A percentile compares a stretch with the other conserved stretches of the same genome.
phyloP scores from a whole-genome alignment of 2,329 filamentous ascomycete species.

The Neopestalotiopsis sp. region DNA sequence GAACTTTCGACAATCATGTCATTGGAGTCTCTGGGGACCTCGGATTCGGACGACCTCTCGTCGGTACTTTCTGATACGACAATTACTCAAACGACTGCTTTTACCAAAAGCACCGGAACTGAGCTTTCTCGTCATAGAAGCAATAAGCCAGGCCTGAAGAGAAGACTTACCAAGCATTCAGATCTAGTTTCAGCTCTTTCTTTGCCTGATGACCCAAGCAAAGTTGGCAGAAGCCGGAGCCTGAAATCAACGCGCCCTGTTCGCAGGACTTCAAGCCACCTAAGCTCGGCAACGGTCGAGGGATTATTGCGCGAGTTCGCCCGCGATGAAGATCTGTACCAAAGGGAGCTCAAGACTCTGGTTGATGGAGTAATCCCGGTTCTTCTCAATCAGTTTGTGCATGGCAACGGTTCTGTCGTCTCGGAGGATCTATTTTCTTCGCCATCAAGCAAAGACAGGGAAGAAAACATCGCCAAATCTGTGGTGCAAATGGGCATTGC shows the following conservation, averaged over 20 bases:
- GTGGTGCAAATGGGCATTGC: constrained; percentile 94
- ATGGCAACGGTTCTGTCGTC: constrained; percentile 67
- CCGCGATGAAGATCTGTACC: constrained; percentile 86
- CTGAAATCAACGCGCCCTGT: constrained; percentile 80
- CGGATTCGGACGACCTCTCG: constrained; percentile 56
- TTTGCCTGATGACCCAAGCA: constrained; percentile 61
- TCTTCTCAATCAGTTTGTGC: constrained; percentile 82
- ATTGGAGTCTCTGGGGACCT: constrained; percentile 50
- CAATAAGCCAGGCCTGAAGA: constrained; percentile 64
- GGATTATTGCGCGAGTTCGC: constrained; percentile 82
- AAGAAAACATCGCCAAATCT: constrained; percentile 74
- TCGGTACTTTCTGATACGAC: constrained; percentile 57
- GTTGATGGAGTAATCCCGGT: constrained; percentile 96
- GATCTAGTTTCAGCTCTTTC: constrained; percentile 94
- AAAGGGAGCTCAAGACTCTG: constrained; percentile 87
- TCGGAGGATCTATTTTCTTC: constrained; percentile 69
- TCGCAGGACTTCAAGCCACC: constrained; percentile 71
- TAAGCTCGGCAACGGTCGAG: constrained; percentile 70
- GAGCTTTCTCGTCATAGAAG: constrained; percentile 50
- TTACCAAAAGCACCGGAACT: constrained; percentile 51
- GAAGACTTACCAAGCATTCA: constrained; percentile 86
- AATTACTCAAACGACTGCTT: constrained; percentile 55
- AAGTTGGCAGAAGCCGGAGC: constrained; percentile 67
- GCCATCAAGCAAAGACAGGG: constrained; percentile 55
- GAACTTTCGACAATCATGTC: constrained; percentile 64